Evolutionary conservation across 768 basidiomycete genomes (phyloP).

Genomic region (Fomitopsis pulvina): DNA sequence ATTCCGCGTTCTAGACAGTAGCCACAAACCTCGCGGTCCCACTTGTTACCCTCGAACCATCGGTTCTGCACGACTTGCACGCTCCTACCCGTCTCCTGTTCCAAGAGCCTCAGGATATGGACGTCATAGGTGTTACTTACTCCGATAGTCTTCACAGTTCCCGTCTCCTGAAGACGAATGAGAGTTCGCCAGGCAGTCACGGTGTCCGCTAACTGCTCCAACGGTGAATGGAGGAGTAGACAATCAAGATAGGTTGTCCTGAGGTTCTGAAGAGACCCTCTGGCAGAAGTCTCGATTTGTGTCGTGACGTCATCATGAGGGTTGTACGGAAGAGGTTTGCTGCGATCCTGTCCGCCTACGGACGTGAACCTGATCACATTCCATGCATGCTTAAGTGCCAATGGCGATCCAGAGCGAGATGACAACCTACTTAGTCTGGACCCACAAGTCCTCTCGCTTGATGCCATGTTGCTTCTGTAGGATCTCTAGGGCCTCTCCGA

Average conservation of each 20-base stretch:
- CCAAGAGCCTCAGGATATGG: constrained; percentile 43
- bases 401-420: neutral
- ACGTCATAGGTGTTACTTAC: constrained; percentile 76
- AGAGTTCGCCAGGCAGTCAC: constrained; percentile 66
- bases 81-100: constrained; percentile 37
- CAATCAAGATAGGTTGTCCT: constrained; percentile 71
- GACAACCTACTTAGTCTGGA: constrained; percentile 68
- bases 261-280: constrained; percentile 60
- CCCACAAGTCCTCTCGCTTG: constrained; percentile 61
- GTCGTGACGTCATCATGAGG: constrained; percentile 40
- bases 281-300: constrained; percentile 60
- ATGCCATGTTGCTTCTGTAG: constrained; percentile 52
- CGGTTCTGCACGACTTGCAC: constrained; percentile 78
- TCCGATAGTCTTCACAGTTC: constrained; percentile 59
- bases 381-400: neutral
- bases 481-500: constrained; percentile 62
- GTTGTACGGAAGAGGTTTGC: constrained; percentile 71
- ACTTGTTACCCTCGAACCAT: constrained; percentile 78
- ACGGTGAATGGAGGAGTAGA: constrained; percentile 73
- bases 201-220: constrained; percentile 51
- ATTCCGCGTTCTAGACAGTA: constrained; percentile 61
- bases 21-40: constrained; percentile 59
- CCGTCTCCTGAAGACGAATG: constrained; percentile 54
- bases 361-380: constrained; percentile 57
- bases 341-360: constrained; percentile 62